phyloP scores from a whole-genome alignment of 768 basidiomycete genomes.

The Lanmaoa rubissima region DNA sequence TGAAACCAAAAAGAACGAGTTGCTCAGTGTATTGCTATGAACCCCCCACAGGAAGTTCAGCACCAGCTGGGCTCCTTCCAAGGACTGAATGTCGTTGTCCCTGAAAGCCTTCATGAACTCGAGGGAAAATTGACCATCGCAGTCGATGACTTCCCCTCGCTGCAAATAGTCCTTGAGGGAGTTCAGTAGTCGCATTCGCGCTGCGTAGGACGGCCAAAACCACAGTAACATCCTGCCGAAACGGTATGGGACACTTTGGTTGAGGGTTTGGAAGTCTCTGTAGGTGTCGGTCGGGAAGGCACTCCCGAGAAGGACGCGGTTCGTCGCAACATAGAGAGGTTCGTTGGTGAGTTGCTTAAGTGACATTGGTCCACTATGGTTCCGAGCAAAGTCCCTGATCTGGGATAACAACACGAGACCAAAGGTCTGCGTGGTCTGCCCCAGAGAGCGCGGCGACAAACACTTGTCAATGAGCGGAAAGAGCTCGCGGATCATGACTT shows the following conservation, averaged over 20 bases:
- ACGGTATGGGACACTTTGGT: constrained; percentile 19
- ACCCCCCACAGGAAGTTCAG: constrained; percentile 22
- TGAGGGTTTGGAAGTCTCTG: constrained; percentile 19
- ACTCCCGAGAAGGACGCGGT: constrained; percentile 19
- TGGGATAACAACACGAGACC: constrained; percentile 10
- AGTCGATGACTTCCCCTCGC: constrained; percentile 2
- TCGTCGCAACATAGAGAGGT: constrained; percentile 20
- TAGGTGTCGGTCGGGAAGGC: constrained; percentile 21
- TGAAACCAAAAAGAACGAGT: constrained; percentile 17
- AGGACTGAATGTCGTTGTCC: constrained; percentile 14
- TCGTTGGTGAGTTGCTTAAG: constrained; percentile 15
- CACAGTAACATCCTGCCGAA: constrained; percentile 13
- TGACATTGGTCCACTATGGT: constrained; percentile 5
- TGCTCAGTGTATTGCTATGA: constrained; percentile 24
- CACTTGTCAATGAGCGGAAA: constrained; percentile 23
- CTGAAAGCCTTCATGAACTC: constrained; percentile 19
- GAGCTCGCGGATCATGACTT: constrained; percentile 19
- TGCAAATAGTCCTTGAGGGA: constrained; percentile 14
- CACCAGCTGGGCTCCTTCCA: constrained; percentile 18
- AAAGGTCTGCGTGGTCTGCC: constrained; percentile 11
- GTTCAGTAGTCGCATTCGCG: constrained; percentile 9
- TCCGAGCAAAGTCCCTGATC: constrained; percentile 6
- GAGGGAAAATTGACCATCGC: constrained; percentile 5
- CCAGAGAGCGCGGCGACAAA: constrained; percentile 14
- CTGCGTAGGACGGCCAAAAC: constrained; percentile 14